Base-by-base conservation (phyloP, 179 eudicot species). In the Beta lomatogona region DNA sequence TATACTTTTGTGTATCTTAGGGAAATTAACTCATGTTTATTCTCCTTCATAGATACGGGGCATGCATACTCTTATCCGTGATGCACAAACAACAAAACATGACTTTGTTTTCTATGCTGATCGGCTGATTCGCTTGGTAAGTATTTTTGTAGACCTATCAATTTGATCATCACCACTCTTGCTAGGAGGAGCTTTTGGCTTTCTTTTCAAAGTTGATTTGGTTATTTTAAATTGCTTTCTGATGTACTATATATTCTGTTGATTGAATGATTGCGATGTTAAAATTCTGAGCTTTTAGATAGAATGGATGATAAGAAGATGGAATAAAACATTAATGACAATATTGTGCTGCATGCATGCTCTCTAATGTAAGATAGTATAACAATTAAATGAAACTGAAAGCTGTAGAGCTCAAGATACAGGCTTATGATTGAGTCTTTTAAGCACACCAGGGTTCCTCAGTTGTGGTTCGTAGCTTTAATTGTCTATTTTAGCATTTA, bases 21-120 rank as follows among this genome's bases (percentile, higher is more conserved):
- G 58, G 36, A 48, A 70, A n/a, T 44, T 76, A 70, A 85, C 15
- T 16, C 65, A 69, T 45, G 66, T 60, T 48, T 25, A 69, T 76
- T 22, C 76, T 25, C 77, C 41, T 77, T 67, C 86, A 52, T 86
- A 93, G 98, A 93, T 92, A 79, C 94, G 97, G 57, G 98, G 97
- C 58, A 95, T 95, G 98, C 98, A 95, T 85, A 95, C 98, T 9
- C 92, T 95, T 79, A 91, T 95, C 50, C 98, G 98, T 76, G 97
- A 95, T 88, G 88, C 97, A 81, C 92, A 91, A 77, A 95, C 91
- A 79, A 92, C 97, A 25, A 95, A 92, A 79, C 97, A 95, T 89
- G 98, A 95, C 76, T 95, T 95, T 87, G 94, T 95, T 44, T 95
- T 95, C 83, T 95, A 95, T 89, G 85, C 98, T 82, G 98, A 95